Conservation (phyloP, 78 protist genomes). For the Dictyostelium intermedium region DNA sequence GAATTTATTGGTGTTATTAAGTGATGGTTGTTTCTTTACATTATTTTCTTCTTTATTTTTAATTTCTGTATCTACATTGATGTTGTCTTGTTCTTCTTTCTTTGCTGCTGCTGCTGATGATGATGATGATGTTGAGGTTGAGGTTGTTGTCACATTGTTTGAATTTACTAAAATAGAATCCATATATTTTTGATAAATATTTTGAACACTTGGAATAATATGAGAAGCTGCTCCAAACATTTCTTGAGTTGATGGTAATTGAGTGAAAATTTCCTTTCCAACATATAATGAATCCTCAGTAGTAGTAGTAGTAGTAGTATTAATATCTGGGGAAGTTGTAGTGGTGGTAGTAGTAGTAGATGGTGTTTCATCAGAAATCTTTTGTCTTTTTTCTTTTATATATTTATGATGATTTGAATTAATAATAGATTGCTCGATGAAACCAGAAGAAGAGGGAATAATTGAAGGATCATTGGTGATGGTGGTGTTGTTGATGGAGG, state of each 20-base stretch:
- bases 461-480: not conserved
- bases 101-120: too few species aligned
- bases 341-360: not conserved
- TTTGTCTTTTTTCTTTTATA: not conserved
- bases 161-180: slow-evolving; percentile 35
- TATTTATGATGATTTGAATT: not conserved
- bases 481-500: not conserved
- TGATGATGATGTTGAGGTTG: not conserved
- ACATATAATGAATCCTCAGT: not conserved
- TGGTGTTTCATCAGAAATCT: not conserved
- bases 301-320: not conserved
- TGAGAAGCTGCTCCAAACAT: slow-evolving; percentile 61
- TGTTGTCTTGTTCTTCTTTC: not conserved
- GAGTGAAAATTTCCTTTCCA: not conserved
- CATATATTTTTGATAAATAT: slow-evolving; percentile 56
- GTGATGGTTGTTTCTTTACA: not conserved
- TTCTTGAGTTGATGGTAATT: not conserved
- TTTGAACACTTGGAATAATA: slow-evolving; percentile 72
- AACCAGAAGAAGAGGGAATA: not conserved
- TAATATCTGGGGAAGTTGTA: not conserved
- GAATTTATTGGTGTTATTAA: not conserved
- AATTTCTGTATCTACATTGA: not conserved
- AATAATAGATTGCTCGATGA: not conserved
- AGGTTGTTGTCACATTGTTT: not conserved
- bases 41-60: not conserved